phyloP scores from a whole-genome alignment of 108 stramenopile species.

The Cylindrotheca closterium region DNA sequence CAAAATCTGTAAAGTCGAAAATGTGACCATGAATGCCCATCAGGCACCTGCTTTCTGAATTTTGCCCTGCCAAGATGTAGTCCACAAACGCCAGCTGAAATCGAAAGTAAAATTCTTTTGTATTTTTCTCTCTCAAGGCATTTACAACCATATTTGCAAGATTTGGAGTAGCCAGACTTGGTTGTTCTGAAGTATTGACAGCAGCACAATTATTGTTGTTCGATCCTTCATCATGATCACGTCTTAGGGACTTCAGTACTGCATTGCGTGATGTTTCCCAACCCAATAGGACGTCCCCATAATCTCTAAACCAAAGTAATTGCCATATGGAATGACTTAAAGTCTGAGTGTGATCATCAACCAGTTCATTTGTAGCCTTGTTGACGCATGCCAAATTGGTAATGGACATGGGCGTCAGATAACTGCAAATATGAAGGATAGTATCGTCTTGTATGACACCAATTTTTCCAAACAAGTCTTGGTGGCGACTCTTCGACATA shows the following conservation, averaged over 20 bases:
- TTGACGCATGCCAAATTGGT: background rate
- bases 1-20: conserved; percentile 74
- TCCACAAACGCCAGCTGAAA: conserved; percentile 10
- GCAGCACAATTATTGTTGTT: no score
- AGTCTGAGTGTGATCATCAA: background rate
- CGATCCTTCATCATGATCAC: background rate
- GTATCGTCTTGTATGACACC: background rate
- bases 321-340: conserved; percentile 33
- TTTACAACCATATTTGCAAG: conserved; percentile 4
- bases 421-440: background rate
- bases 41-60: conserved; percentile 45
- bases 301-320: conserved; percentile 43
- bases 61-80: conserved; percentile 38
- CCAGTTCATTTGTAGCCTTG: background rate
- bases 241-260: conserved; percentile 24
- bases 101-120: conserved; percentile 13
- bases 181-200: background rate
- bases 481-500: no score
- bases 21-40: conserved; percentile 72
- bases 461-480: background rate
- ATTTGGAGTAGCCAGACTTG: conserved; percentile 29
- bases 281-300: conserved; percentile 36
- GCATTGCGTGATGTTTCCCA: conserved; percentile 48
- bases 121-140: conserved; percentile 5
- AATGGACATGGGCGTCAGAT: background rate